These are phyloP conservation scores for Aspergillus ibericus DNA, from an alignment of 2,329 filamentous ascomycete genomes.

Conservation along the genomic window DNA sequence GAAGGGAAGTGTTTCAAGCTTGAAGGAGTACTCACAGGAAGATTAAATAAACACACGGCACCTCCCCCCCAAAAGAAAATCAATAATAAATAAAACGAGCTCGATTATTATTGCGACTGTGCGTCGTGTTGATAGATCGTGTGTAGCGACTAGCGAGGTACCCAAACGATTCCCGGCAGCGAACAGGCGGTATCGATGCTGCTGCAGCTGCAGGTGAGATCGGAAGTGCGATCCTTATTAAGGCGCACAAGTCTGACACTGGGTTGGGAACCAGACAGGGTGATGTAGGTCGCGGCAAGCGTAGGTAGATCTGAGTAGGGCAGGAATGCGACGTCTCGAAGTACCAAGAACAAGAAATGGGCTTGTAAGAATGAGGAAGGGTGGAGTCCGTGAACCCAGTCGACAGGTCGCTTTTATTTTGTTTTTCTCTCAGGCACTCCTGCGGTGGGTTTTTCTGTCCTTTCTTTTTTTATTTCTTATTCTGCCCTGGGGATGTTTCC, in stretches of 20 bases:
- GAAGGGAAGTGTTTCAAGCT: background rate
- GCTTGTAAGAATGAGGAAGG: conserved; percentile 20
- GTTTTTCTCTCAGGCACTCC: conserved; percentile 12
- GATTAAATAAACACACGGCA: conserved; percentile 15
- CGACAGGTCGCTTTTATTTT: conserved; percentile 19
- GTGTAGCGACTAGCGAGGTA: conserved; percentile 20
- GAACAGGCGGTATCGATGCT: conserved; percentile 26
- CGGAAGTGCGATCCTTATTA: conserved; percentile 38
- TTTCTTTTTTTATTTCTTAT: conserved; percentile 8
- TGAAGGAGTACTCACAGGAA: conserved; percentile 18
- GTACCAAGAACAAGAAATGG: conserved; percentile 17
- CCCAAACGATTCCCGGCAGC: conserved; percentile 25
- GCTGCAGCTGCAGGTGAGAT: conserved; percentile 38
- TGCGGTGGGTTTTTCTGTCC: conserved; percentile 1
- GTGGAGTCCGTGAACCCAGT: conserved; percentile 18
- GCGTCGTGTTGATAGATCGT: conserved; percentile 19
- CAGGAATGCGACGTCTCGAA: conserved; percentile 28
- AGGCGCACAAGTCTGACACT: conserved; percentile 27
- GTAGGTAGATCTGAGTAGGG: conserved; percentile 24
- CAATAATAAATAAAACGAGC: conserved; percentile 11
- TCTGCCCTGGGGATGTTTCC: conserved; percentile 8
- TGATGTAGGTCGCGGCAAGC: conserved; percentile 17
- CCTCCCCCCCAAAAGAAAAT: conserved; percentile 8
- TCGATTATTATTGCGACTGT: conserved; percentile 16
- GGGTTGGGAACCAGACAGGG: conserved; percentile 15